Evolutionary conservation across 148 eudicot species (phyloP), one percentile per base, ranked within the genome.

Genomic region (Diospyros lotus): DNA sequence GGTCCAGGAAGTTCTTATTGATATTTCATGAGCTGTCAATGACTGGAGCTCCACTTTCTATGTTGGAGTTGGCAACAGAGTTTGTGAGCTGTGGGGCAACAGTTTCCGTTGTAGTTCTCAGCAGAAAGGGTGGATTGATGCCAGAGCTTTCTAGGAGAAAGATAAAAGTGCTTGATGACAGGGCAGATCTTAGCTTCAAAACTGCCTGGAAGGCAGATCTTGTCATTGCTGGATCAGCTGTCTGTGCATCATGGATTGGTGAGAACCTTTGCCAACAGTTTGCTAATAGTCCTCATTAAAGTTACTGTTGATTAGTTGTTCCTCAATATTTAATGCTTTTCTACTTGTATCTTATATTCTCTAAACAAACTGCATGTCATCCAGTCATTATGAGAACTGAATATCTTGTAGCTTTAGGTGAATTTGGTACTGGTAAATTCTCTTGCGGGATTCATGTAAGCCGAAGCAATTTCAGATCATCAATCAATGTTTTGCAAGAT

Each of bases 1-100:
- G 99, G 99, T 96, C 99, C 1, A 91, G 98, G 75, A 96, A 84
- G 76, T 93, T 96, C 79, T 88, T 96, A 9, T 80, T 96, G 85
- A 83, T 96, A 77, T 86, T 96, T 62, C 98, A 96, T 72, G 99
- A 96, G 88, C 85, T 96, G 53, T 93, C 99, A 3, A 89, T 96
- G 98, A 96, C 99, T 18, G 99, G 98, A 9, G 97, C 99, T 51
- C 98, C 99, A 10, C 96, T 93, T 79, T 94, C 99, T 11, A 96
- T 96, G 99, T 80, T 96, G 87, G 99, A 96, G 85, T 81, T 96
- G 81, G 99, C 95, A 15, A 84, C 97, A 2, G 99, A 96, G 82
- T 86, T 96, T 72, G 65, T 96, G 83, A 96, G 99, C 82, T 96
- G 99, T 78, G 99, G 99, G 72, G 98, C 99, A 48, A 87, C 95